Evolutionary conservation across 176 grass and related monocot genomes (phyloP).

Genomic region (Zea mays): Zm-B73-REFERENCE-NAM-5.0 NC_050098.1:11217001-11217500

Average conservation of each 20-base stretch:
- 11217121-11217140: slow-evolving; percentile 58
- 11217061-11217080: slow-evolving; percentile 35
- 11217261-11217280: not conserved
- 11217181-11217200: not conserved
- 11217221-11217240: slow-evolving; percentile 35
- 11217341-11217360: not conserved
- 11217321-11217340: not conserved
- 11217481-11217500: slow-evolving; percentile 30
- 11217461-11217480: slow-evolving; percentile 1
- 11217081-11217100: slow-evolving; percentile 57
- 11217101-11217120: slow-evolving; percentile 58
- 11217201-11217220: slow-evolving; percentile 26
- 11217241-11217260: slow-evolving; percentile 14
- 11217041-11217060: slow-evolving; percentile 42
- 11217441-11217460: slow-evolving; percentile 32
- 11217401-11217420: slow-evolving; percentile 12
- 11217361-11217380: slow-evolving; percentile 6
- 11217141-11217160: slow-evolving; percentile 45
- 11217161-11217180: slow-evolving; percentile 39
- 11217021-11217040: slow-evolving; percentile 35
- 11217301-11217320: not conserved
- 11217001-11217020: slow-evolving; percentile 41
- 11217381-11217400: slow-evolving; percentile 28
- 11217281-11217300: slow-evolving; percentile 39
- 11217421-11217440: slow-evolving; percentile 24